These are phyloP conservation scores for Hansenula sp. DNA, from an alignment of 1,139 yeast species.

Conservation along the genomic window DNA sequence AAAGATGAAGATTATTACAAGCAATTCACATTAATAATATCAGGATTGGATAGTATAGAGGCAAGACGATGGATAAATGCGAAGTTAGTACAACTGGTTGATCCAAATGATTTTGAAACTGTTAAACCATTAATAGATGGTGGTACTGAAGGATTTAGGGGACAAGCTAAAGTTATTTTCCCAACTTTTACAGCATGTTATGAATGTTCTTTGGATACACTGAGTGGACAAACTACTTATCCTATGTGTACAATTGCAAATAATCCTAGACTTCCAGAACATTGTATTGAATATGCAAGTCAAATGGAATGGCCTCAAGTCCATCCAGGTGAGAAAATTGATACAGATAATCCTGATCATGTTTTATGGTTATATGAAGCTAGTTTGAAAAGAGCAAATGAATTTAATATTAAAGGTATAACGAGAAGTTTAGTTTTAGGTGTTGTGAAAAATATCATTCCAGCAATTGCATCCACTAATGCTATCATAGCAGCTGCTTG, in stretches of 20 bases:
- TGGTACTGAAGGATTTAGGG: constrained; percentile 93
- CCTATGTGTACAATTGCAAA: constrained; percentile 95
- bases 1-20: constrained; percentile 59
- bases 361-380: constrained; percentile 59
- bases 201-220: constrained; percentile 82
- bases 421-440: constrained; percentile 74
- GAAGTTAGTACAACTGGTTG: constrained; percentile 60
- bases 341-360: constrained; percentile 67
- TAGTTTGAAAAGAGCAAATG: constrained; percentile 55
- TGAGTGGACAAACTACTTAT: constrained; percentile 65
- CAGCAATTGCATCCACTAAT: constrained; percentile 92
- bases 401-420: constrained; percentile 67
- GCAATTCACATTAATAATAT: constrained; percentile 69
- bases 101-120: constrained; percentile 42
- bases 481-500: constrained; percentile 91
- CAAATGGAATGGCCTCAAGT: constrained; percentile 67
- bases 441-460: constrained; percentile 87
- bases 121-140: constrained; percentile 89
- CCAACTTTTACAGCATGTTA: constrained; percentile 88
- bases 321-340: constrained; percentile 46
- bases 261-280: constrained; percentile 91
- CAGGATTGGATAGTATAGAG: constrained; percentile 87
- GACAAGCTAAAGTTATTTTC: constrained; percentile 83
- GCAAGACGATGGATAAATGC: constrained; percentile 93
- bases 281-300: constrained; percentile 90